phyloP scores from a whole-genome alignment of 2,329 filamentous ascomycete species.

The Alternaria triticina region DNA sequence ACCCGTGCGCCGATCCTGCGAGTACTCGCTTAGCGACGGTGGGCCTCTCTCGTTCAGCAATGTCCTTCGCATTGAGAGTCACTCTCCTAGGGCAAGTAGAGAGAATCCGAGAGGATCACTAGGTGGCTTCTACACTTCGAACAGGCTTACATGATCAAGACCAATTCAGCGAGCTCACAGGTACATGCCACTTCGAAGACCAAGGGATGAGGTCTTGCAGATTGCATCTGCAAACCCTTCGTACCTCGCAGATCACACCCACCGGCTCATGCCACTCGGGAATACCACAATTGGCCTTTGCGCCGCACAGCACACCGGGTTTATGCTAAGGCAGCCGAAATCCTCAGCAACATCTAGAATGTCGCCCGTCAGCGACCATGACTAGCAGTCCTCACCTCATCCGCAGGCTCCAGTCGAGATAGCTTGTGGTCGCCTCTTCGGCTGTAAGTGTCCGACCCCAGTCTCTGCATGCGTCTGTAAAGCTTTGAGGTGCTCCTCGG shows the following conservation, averaged over 20 bases:
- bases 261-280: neutral
- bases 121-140: neutral
- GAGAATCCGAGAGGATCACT: neutral
- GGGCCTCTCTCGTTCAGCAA: neutral
- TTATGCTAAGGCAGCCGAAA: neutral
- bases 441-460: conserved; percentile 1
- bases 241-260: neutral
- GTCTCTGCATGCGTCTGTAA: conserved; percentile 3
- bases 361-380: neutral
- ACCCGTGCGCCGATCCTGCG: neutral
- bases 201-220: neutral
- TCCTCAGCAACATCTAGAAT: neutral
- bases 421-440: neutral
- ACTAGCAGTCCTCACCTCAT: neutral
- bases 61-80: neutral
- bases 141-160: neutral
- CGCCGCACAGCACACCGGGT: neutral
- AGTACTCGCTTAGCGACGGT: neutral
- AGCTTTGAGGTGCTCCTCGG: neutral
- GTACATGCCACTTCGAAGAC: neutral
- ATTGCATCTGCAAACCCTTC: neutral
- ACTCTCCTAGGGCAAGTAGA: neutral
- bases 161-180: neutral
- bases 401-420: neutral
- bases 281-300: neutral